Evolutionary conservation across 2,329 filamentous ascomycete genomes (phyloP).

Genomic region (Aspergillus sp.): DNA sequence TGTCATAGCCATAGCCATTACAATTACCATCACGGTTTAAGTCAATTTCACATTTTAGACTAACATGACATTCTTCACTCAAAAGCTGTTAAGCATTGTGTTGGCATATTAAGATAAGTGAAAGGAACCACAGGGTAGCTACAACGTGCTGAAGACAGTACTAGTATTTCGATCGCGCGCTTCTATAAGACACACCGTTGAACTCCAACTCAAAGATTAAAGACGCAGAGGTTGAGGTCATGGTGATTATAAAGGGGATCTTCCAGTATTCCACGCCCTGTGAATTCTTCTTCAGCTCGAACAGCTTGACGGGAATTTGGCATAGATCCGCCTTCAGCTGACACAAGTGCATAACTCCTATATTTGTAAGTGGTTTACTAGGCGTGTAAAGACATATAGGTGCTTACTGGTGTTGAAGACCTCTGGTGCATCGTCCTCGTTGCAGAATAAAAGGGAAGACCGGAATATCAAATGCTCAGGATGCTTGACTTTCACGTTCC

Average conservation of each 20-base stretch:
- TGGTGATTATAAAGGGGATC: conserved; percentile 8
- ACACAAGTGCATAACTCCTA: conserved; percentile 19
- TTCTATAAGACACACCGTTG: conserved; percentile 25
- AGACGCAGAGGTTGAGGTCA: conserved; percentile 24
- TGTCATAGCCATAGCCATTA: no score
- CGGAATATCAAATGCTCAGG: background rate
- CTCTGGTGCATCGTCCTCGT: background rate
- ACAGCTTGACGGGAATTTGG: conserved; percentile 20
- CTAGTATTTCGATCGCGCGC: conserved; percentile 21
- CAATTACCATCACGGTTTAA: no score
- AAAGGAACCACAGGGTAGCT: background rate
- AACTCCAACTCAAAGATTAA: conserved; percentile 26
- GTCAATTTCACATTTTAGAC: no score
- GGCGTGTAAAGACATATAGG: background rate
- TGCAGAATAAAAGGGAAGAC: conserved; percentile 7
- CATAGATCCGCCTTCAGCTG: conserved; percentile 20
- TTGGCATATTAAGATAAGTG: no score
- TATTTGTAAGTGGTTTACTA: background rate
- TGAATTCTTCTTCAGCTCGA: conserved; percentile 17
- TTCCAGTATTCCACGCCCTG: conserved; percentile 16
- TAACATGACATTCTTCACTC: no score
- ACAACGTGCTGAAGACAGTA: background rate
- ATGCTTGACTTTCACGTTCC: background rate
- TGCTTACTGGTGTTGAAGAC: background rate
- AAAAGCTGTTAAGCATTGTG: no score